A percentile compares a stretch with the other conserved stretches of the same genome.
These are phyloP conservation scores for Colletotrichum sp. DNA, from an alignment of 2,329 filamentous ascomycete species.

Conservation along the genomic window DNA sequence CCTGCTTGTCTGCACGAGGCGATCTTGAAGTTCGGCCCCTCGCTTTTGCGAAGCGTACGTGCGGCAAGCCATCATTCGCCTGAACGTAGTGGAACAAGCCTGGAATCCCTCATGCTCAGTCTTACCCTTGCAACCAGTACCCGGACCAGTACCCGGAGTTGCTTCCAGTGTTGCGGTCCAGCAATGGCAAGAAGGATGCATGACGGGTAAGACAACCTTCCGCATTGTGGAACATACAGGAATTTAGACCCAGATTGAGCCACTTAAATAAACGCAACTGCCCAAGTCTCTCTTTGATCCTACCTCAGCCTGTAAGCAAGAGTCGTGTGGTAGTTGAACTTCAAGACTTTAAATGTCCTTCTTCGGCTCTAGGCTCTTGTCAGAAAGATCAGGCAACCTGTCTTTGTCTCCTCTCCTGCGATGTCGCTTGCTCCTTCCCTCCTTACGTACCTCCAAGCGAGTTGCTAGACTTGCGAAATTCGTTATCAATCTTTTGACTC, in stretches of 20 bases:
- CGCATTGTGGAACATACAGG: neutral
- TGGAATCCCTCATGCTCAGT: neutral
- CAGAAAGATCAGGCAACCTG: neutral
- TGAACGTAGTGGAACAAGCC: neutral
- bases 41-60: neutral
- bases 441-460: neutral
- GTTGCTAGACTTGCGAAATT: neutral
- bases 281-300: neutral
- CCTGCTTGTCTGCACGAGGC: neutral
- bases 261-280: neutral
- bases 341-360: neutral
- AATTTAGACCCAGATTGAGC: neutral
- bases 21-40: neutral
- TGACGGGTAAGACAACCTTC: neutral
- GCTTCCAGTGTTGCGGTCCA: neutral
- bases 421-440: neutral
- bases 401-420: neutral
- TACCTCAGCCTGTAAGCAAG: neutral
- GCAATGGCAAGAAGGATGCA: neutral
- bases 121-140: neutral
- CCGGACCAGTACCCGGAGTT: neutral
- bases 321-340: neutral
- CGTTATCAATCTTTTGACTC: neutral
- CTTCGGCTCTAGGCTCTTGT: neutral
- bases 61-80: neutral